phyloP scores from a whole-genome alignment of 1,284 basidiomycete species.

The Anthracocystis setariae region DNA sequence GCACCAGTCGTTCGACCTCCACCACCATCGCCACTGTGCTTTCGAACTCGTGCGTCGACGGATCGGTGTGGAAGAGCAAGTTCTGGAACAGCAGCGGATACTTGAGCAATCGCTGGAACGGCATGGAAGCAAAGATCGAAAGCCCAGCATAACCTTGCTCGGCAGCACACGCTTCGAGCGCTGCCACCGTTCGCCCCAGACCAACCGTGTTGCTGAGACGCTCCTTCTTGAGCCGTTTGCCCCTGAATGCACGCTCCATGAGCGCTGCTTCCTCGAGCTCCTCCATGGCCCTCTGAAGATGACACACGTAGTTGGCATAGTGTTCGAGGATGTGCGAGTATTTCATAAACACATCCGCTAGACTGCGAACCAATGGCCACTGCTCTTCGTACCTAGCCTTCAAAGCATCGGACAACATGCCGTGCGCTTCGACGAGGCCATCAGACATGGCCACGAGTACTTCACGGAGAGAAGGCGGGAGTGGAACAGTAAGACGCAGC shows the following conservation, averaged over 20 bases:
- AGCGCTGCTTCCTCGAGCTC: constrained; percentile 59
- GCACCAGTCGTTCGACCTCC: constrained; percentile 92
- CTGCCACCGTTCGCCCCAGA: constrained; percentile 62
- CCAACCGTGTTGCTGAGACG: constrained; percentile 58
- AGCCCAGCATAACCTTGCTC: constrained; percentile 91
- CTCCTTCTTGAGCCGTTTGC: constrained; percentile 58
- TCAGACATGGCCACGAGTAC: constrained; percentile 55
- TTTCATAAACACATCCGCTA: constrained; percentile 59
- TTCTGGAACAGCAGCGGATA: constrained; percentile 98
- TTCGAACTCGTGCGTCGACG: constrained; percentile 96
- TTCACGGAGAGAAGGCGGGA: constrained; percentile 49
- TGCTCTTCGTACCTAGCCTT: constrained; percentile 60
- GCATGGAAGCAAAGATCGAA: constrained; percentile 92
- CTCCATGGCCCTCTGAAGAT: constrained; percentile 58
- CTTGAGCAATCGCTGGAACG: constrained; percentile 94
- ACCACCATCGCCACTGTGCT: constrained; percentile 94
- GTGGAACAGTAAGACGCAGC: constrained; percentile 45
- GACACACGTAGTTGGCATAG: constrained; percentile 56
- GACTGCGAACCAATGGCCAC: constrained; percentile 59
- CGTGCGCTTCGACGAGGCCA: constrained; percentile 55
- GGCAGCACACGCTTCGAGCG: constrained; percentile 79
- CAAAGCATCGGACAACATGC: constrained; percentile 53
- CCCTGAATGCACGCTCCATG: constrained; percentile 60
- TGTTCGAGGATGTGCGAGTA: constrained; percentile 55
- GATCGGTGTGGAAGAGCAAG: constrained; percentile 81